Percentiles rank a stretch among this genome's conserved stretches.
phyloP scores from a whole-genome alignment of 768 basidiomycete species.

The Tylopilus intermedius region DNA sequence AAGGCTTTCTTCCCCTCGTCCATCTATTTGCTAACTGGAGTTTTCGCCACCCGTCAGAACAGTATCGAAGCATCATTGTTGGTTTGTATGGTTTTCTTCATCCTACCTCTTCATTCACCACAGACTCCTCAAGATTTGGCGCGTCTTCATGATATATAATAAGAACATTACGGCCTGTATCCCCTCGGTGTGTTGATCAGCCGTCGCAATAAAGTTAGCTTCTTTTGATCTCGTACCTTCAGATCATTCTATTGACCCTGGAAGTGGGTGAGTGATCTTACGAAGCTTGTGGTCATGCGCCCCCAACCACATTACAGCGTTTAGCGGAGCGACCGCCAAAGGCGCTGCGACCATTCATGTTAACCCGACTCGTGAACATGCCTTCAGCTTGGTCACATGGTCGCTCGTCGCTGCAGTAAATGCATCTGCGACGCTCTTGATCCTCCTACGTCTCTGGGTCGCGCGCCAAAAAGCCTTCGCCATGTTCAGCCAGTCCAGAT shows the following conservation, averaged over 20 bases:
- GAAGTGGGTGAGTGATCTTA: slow-evolving; percentile 13
- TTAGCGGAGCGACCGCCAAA: slow-evolving; percentile 9
- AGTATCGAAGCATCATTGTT: slow-evolving; percentile 15
- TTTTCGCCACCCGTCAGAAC: slow-evolving; percentile 1
- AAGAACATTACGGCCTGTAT: slow-evolving; percentile 14
- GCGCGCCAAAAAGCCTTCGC: not conserved
- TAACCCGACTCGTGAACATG: not conserved
- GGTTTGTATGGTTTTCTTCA: slow-evolving; percentile 6
- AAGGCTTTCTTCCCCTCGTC: not conserved
- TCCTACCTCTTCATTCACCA: not conserved
- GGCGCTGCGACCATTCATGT: slow-evolving; percentile 2
- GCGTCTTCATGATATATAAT: slow-evolving; percentile 16
- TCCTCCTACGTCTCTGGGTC: slow-evolving; percentile 15
- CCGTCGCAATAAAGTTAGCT: not conserved
- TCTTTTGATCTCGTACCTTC: not conserved
- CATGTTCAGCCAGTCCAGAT: slow-evolving; percentile 4
- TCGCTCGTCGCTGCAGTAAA: slow-evolving; percentile 18
- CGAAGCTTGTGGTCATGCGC: not conserved
- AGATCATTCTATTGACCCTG: slow-evolving; percentile 12
- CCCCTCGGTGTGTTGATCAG: slow-evolving; percentile 12
- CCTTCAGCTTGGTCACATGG: slow-evolving; percentile 13
- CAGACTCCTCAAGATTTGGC: slow-evolving; percentile 18
- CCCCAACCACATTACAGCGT: slow-evolving; percentile 1
- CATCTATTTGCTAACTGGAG: not conserved
- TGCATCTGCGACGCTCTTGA: slow-evolving; percentile 13